Conservation (phyloP, 106 monocot genomes). For the Amphibolis antarctica region DNA sequence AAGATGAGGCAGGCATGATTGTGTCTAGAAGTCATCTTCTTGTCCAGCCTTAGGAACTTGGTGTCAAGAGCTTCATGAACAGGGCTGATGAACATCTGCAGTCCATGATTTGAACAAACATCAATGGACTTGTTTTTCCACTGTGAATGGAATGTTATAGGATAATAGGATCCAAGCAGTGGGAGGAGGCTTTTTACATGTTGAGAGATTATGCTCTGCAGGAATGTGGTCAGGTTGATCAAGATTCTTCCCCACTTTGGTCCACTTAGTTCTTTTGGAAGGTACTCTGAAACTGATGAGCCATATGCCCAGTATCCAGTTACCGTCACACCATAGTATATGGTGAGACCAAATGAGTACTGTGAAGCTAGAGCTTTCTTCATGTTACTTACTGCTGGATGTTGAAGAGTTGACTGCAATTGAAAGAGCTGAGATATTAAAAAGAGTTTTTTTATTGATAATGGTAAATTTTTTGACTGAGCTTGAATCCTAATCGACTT, state of each 20-base stretch:
- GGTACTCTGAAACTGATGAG: conserved; percentile 44
- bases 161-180: background rate
- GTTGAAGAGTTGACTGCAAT: conserved; percentile 42
- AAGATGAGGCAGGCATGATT: conserved; percentile 27
- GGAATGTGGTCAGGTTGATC: conserved; percentile 36
- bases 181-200: conserved; percentile 24
- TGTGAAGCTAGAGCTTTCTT: conserved; percentile 34
- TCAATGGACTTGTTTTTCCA: background rate
- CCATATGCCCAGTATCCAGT: conserved; percentile 68
- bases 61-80: conserved; percentile 64
- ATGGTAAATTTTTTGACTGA: too few relatives aligned
- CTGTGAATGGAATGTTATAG: background rate
- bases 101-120: background rate
- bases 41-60: conserved; percentile 29
- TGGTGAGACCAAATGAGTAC: conserved; percentile 31
- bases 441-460: background rate
- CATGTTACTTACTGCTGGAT: conserved; percentile 39
- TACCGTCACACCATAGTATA: conserved; percentile 46
- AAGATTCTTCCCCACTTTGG: conserved; percentile 43
- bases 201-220: conserved; percentile 44
- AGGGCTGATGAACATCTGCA: conserved; percentile 46
- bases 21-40: conserved; percentile 26
- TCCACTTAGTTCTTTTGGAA: conserved; percentile 33
- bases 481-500: too few relatives aligned
- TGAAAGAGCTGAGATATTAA: background rate